A percentile compares a stretch with the other conserved stretches of the same genome.
Evolutionary conservation across 2,329 filamentous ascomycete genomes (phyloP).

Genomic region (Thelonectria rubi): DNA sequence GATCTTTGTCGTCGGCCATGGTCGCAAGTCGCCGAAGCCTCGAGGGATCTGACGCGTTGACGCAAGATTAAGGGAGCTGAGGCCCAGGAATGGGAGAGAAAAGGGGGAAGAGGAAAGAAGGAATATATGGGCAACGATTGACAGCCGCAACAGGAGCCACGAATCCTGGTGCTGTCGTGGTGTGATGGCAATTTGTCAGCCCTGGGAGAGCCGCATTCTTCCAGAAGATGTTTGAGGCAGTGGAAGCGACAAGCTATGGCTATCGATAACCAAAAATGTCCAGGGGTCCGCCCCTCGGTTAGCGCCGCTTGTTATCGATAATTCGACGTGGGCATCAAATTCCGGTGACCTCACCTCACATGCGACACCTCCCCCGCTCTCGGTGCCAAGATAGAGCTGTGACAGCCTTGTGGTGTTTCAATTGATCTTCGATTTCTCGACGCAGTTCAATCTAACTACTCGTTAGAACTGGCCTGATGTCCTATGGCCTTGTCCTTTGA

Average conservation of each 20-base stretch:
- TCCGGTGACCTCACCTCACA: constrained; percentile 12
- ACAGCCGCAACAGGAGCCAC: constrained; percentile 10
- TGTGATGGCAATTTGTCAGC: constrained; percentile 41
- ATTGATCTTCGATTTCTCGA: not conserved
- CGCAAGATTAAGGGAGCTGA: constrained; percentile 19
- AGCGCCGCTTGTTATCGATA: constrained; percentile 13
- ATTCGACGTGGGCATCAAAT: not conserved
- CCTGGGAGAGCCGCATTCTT: constrained; percentile 8
- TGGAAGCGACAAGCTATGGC: not conserved
- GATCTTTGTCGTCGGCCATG: constrained; percentile 43
- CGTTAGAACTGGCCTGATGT: not conserved
- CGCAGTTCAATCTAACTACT: not conserved
- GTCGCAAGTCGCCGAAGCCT: constrained; percentile 27
- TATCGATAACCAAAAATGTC: constrained; percentile 19
- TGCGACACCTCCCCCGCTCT: not conserved
- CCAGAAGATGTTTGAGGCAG: not conserved
- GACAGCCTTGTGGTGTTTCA: not conserved
- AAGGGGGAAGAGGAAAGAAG: constrained; percentile 11
- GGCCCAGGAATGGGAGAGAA: constrained; percentile 8
- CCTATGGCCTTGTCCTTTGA: constrained; percentile 13
- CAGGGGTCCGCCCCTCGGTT: not conserved
- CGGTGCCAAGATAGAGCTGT: not conserved
- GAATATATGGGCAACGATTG: constrained; percentile 7
- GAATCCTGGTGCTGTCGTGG: constrained; percentile 25
- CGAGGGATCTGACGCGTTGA: constrained; percentile 26